Conservation (phyloP, 164 flowering plant species). For the Aristolochia contorta region DNA sequence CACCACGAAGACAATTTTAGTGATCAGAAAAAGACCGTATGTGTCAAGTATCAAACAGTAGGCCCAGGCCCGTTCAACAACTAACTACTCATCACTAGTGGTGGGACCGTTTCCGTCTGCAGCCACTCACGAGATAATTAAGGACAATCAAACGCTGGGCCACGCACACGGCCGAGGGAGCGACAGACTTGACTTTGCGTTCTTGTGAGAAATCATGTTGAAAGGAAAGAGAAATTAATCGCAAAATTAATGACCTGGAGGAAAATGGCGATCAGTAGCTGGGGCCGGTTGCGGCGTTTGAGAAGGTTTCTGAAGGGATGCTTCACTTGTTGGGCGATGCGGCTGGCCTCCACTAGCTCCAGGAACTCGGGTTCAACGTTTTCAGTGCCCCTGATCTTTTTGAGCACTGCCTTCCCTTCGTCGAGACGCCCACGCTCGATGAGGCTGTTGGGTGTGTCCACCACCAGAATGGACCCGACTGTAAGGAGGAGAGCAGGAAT, state of each 20-base stretch:
- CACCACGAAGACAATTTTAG: background rate
- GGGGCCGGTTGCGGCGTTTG: constrained; percentile 61
- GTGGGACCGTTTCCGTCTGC: too few relatives aligned
- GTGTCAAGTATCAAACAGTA: background rate
- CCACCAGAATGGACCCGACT: constrained; percentile 63
- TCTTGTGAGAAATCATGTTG: background rate
- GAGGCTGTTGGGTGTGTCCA: constrained; percentile 90
- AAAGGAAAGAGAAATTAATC: background rate
- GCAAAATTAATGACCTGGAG: constrained; percentile 42
- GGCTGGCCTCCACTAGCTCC: constrained; percentile 81
- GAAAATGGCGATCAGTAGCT: constrained; percentile 33
- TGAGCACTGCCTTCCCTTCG: constrained; percentile 64
- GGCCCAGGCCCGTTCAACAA: constrained; percentile 3
- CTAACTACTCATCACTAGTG: background rate
- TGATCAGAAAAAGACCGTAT: background rate
- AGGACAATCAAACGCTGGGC: too few relatives aligned
- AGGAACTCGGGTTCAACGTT: constrained; percentile 72
- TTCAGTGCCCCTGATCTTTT: constrained; percentile 70
- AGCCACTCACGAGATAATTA: too few relatives aligned
- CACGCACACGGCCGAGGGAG: too few relatives aligned
- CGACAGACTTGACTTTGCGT: background rate
- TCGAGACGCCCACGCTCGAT: constrained; percentile 76
- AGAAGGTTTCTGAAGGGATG: constrained; percentile 84
- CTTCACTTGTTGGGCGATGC: constrained; percentile 59
- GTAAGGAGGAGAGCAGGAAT: constrained; percentile 70